Evolutionary conservation across 495 filamentous ascomycete genomes (phyloP).

Genomic region (Hyaloscypha variabilis): DNA sequence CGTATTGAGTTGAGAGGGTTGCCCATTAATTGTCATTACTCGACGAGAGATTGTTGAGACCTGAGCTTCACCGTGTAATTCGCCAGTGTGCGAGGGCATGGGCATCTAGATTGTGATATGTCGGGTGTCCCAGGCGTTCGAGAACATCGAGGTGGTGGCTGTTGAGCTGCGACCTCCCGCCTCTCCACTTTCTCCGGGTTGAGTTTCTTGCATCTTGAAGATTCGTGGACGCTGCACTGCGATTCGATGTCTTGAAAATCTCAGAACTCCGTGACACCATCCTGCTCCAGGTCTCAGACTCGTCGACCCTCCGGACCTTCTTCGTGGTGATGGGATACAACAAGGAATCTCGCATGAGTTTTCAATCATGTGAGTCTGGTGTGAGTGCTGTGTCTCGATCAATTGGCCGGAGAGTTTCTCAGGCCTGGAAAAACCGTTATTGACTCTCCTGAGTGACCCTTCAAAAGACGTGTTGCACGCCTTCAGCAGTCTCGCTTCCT

Average conservation of each 20-base stretch:
- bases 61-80: background rate
- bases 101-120: background rate
- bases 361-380: slow-evolving; percentile 33
- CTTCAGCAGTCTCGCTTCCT: background rate
- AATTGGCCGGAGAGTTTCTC: slow-evolving; percentile 24
- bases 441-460: slow-evolving; percentile 2
- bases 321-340: slow-evolving; percentile 10
- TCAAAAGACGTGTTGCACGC: slow-evolving; percentile 6
- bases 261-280: slow-evolving; percentile 23
- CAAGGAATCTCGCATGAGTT: slow-evolving; percentile 29
- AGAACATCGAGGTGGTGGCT: background rate
- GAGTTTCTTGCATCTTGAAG: slow-evolving; percentile 23
- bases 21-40: background rate
- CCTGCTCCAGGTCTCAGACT: slow-evolving; percentile 14
- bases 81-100: background rate
- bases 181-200: slow-evolving; percentile 4
- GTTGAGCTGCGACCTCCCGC: slow-evolving; percentile 18
- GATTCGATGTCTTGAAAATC: slow-evolving; percentile 24
- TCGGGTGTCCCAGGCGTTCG: background rate
- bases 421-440: slow-evolving; percentile 26
- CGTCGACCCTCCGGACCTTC: slow-evolving; percentile 12
- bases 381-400: slow-evolving; percentile 17
- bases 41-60: background rate
- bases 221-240: slow-evolving; percentile 11
- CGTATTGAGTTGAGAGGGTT: background rate